A percentile compares a stretch with the other conserved stretches of the same genome.
These are phyloP conservation scores for Boletus speciosus DNA, from an alignment of 768 basidiomycete species.

Conservation along the genomic window DNA sequence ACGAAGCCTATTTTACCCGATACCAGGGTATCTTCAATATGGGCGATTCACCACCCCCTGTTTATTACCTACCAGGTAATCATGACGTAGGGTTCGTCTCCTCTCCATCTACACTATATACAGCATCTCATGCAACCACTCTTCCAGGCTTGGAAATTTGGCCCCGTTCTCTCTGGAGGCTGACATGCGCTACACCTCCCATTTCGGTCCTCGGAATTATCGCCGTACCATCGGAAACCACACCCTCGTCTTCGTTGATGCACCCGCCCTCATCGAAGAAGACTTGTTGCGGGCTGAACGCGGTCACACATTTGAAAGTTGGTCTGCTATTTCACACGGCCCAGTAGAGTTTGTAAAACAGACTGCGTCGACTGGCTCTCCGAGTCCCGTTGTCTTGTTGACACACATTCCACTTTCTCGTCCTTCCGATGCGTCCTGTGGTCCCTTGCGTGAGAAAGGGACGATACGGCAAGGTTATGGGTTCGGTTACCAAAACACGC, in stretches of 20 bases:
- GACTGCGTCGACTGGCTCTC: constrained; percentile 27
- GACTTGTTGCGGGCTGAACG: constrained; percentile 48
- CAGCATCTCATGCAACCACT: constrained; percentile 1
- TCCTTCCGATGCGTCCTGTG: constrained; percentile 65
- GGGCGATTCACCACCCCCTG: constrained; percentile 42
- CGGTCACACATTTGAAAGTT: constrained; percentile 41
- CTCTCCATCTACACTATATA: background rate
- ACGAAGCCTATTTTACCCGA: constrained; percentile 61
- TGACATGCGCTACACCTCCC: constrained; percentile 55
- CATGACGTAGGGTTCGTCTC: constrained; percentile 75
- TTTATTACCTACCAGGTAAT: constrained; percentile 83
- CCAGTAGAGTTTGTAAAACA: constrained; percentile 53
- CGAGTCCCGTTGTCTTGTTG: constrained; percentile 63
- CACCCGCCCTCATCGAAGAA: constrained; percentile 72
- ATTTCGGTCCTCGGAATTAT: constrained; percentile 76
- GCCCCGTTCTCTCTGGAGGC: constrained; percentile 40
- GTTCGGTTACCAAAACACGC: constrained; percentile 79
- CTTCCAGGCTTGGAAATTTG: constrained; percentile 28
- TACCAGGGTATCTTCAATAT: constrained; percentile 70
- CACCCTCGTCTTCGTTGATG: constrained; percentile 68
- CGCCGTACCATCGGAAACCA: constrained; percentile 66
- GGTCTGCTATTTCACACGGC: constrained; percentile 48
- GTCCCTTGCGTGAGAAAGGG: constrained; percentile 72
- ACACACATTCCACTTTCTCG: constrained; percentile 89
- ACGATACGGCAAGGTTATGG: constrained; percentile 72